phyloP scores from a whole-genome alignment of 306 rosid species.

The Echinosophora koreensis region DNA sequence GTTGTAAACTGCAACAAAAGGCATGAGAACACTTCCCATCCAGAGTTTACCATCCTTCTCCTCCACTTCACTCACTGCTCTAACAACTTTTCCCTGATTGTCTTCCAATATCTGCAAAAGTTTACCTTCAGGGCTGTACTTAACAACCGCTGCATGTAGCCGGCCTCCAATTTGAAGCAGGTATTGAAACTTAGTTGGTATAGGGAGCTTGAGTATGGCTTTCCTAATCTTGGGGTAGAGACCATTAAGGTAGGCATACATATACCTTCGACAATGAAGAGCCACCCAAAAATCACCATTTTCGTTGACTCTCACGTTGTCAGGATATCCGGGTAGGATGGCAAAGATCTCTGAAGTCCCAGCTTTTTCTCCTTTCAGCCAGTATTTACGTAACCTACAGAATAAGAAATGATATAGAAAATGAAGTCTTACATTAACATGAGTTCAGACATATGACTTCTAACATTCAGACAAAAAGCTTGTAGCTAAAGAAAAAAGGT shows the following conservation, averaged over 20 bases:
- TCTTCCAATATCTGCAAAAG: slow-evolving; percentile 88
- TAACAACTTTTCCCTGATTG: slow-evolving; percentile 85
- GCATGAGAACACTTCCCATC: slow-evolving; percentile 95
- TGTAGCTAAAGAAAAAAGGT: slow-evolving; percentile 20
- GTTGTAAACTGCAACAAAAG: slow-evolving; percentile 88
- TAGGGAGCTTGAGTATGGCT: slow-evolving; percentile 76
- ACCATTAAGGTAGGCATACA: slow-evolving; percentile 51
- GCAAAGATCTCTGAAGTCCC: slow-evolving; percentile 84
- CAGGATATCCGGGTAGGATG: slow-evolving; percentile 87
- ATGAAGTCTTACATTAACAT: slow-evolving; percentile 8
- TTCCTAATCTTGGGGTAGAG: slow-evolving; percentile 74
- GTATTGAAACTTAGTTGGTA: slow-evolving; percentile 67
- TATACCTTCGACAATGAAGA: slow-evolving; percentile 64
- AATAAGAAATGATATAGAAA: slow-evolving; percentile 23
- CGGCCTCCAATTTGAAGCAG: slow-evolving; percentile 75
- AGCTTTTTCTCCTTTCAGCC: slow-evolving; percentile 90
- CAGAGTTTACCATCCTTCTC: slow-evolving; percentile 93
- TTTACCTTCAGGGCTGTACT: slow-evolving; percentile 90
- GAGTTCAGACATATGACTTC: slow-evolving; percentile 22
- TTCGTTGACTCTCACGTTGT: slow-evolving; percentile 80
- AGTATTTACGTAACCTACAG: slow-evolving; percentile 72
- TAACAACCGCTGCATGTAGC: slow-evolving; percentile 60
- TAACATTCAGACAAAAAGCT: not conserved
- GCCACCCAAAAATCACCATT: slow-evolving; percentile 95
- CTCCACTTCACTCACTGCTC: slow-evolving; percentile 88